Conservation (phyloP, 805 yeast genomes). For the Kazachstania bromeliacearum region DNA sequence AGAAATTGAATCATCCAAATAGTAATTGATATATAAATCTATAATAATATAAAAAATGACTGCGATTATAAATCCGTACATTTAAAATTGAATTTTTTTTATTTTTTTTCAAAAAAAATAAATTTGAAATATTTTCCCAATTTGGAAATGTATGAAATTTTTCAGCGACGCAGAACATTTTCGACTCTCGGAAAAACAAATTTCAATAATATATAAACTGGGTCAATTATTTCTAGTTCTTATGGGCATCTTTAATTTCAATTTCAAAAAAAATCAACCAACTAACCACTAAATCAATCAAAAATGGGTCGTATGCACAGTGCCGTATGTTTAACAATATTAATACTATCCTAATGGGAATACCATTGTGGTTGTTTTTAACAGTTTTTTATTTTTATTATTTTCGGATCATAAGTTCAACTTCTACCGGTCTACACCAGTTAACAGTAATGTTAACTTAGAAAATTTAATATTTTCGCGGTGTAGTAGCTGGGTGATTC, state of each 20-base stretch:
- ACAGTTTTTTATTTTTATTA: not conserved
- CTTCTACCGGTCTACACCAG: constrained; percentile 23
- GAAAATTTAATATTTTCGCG: constrained; percentile 11
- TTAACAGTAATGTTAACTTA: constrained; percentile 1
- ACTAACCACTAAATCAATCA: constrained; percentile 15
- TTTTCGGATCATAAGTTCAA: constrained; percentile 9
- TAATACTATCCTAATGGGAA: not conserved
- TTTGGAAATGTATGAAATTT: too few species aligned
- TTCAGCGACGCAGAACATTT: not conserved
- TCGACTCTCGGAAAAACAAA: too few species aligned
- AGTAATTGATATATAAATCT: not conserved
- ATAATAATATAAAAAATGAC: not conserved
- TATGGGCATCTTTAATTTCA: not conserved
- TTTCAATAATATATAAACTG: not conserved
- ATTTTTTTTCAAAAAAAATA: not conserved
- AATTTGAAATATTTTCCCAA: not conserved
- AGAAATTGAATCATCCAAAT: constrained; percentile 32
- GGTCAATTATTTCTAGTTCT: not conserved
- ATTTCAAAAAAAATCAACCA: not conserved
- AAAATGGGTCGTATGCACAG: constrained; percentile 99
- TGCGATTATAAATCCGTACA: not conserved
- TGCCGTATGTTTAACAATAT: constrained; percentile 55
- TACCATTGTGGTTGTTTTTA: not conserved
- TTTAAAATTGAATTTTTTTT: not conserved
- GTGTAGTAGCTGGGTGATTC: constrained; percentile 31